These are phyloP conservation scores for Solanum arcanum DNA, from an alignment of 257 asterid species.

Conservation along the genomic window DNA sequence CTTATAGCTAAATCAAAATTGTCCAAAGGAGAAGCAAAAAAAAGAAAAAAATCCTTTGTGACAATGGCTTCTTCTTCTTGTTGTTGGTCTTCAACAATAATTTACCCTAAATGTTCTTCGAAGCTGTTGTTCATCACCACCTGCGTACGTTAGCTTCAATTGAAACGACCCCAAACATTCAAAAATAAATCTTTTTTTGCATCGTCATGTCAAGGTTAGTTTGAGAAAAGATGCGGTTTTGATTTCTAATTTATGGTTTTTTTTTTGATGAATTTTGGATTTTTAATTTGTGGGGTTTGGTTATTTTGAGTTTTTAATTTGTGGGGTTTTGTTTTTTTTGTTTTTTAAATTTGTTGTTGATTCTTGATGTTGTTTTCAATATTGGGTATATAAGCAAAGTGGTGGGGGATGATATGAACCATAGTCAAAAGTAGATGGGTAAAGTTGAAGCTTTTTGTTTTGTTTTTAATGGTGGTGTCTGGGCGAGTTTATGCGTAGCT, in stretches of 20 bases:
- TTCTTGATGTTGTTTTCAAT: background rate
- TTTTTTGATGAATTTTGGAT: background rate
- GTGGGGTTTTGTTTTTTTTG: background rate
- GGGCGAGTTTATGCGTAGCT: background rate
- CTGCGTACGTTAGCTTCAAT: background rate
- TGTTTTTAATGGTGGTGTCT: background rate
- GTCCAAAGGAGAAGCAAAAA: background rate
- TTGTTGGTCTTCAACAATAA: background rate
- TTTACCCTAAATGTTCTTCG: background rate
- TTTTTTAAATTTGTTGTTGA: background rate
- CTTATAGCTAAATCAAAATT: background rate
- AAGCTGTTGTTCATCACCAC: background rate
- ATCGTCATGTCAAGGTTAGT: background rate
- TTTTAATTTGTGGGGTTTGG: background rate
- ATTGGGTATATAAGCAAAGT: background rate
- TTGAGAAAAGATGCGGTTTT: background rate
- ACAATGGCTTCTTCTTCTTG: background rate
- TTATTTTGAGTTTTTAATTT: background rate
- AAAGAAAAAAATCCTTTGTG: background rate
- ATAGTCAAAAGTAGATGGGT: background rate
- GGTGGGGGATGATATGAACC: background rate
- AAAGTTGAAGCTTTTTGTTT: background rate
- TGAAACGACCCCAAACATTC: background rate
- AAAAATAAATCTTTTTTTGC: background rate
- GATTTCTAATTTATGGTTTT: background rate